These are phyloP conservation scores for Avena atlantica DNA, from an alignment of 176 grass and related monocot genomes.

Conservation along the genomic window DNA sequence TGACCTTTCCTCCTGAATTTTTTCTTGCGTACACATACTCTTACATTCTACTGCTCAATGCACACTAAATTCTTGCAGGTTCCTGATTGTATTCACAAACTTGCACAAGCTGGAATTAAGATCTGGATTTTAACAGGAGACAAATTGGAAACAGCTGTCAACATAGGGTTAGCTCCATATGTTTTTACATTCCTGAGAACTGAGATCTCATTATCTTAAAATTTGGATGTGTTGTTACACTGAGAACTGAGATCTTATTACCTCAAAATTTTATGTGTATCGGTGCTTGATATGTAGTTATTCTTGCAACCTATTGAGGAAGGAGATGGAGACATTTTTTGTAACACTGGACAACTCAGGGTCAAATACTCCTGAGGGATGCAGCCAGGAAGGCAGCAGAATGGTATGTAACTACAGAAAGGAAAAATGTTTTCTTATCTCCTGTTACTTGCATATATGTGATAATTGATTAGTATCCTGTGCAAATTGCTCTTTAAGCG, in stretches of 20 bases:
- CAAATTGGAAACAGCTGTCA: conserved; percentile 95
- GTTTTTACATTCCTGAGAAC: conserved; percentile 26
- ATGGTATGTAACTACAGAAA: conserved; percentile 37
- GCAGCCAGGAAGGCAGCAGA: conserved; percentile 17
- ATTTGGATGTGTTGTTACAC: conserved; percentile 29
- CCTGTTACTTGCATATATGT: conserved; percentile 14
- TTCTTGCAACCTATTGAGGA: conserved; percentile 83
- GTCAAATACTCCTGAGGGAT: conserved; percentile 38
- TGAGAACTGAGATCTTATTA: conserved; percentile 19
- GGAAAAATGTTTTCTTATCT: not conserved
- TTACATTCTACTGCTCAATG: conserved; percentile 13
- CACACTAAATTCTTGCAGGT: conserved; percentile 61
- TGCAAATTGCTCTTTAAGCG: not conserved
- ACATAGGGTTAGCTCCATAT: conserved; percentile 78
- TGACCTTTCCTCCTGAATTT: conserved; percentile 8
- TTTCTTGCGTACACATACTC: not conserved
- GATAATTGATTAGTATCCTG: not conserved
- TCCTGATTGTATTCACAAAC: conserved; percentile 94
- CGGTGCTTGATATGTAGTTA: conserved; percentile 66
- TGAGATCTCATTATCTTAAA: conserved; percentile 23
- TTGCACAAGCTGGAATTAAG: conserved; percentile 96
- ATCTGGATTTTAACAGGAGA: conserved; percentile 97
- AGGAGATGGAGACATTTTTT: conserved; percentile 85
- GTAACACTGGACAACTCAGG: conserved; percentile 66
- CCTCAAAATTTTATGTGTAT: conserved; percentile 32